Evolutionary conservation across 2,329 filamentous ascomycete species (phyloP), one percentile per base, ranked within the genome.

Genomic region (Lizonia empirigonia): DNA sequence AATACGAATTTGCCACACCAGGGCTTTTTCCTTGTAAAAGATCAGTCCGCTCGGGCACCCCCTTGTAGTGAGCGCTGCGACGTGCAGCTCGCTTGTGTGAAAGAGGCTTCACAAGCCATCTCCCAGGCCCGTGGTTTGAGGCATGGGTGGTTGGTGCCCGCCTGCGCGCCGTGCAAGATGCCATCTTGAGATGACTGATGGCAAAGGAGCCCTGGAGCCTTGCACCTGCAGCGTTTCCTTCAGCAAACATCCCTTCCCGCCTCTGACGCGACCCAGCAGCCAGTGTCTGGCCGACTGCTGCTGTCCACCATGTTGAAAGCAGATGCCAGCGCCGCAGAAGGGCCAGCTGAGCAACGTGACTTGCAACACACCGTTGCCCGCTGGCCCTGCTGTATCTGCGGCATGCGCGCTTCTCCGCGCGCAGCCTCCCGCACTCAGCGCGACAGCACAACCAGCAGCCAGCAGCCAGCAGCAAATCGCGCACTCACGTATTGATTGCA

Each of bases 31-130:
- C n/a, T n/a, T n/a, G n/a, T n/a, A n/a, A n/a, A n/a, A n/a, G n/a
- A n/a, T n/a, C n/a, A n/a, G n/a, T n/a, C n/a, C n/a, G n/a, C n/a
- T n/a, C n/a, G n/a, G n/a, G n/a, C n/a, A n/a, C n/a, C n/a, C n/a
- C n/a, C n/a, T n/a, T n/a, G n/a, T n/a, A n/a, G n/a, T n/a, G n/a
- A n/a, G n/a, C n/a, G n/a, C 38, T 42, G 46, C 50, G 29, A 36
- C 52, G 32, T 55, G 55, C 59, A 62, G 55, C 56, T 65, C 64
- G 63, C 64, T 67, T 63, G 60, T 56, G 52, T 56, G 39, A 41
- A 35, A 39, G 47, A 56, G 48, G 50, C 48, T 51, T 46, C 30
- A 38, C 56, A 62, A 67, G 60, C 62, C 63, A 62, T 62, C 56
- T 49, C 59, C 65, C 65, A 64, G 59, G 44, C 49, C 57, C 65